These are phyloP conservation scores for Nadsonia fulvescens DNA, from an alignment of 805 yeast species.

Conservation along the genomic window DNA sequence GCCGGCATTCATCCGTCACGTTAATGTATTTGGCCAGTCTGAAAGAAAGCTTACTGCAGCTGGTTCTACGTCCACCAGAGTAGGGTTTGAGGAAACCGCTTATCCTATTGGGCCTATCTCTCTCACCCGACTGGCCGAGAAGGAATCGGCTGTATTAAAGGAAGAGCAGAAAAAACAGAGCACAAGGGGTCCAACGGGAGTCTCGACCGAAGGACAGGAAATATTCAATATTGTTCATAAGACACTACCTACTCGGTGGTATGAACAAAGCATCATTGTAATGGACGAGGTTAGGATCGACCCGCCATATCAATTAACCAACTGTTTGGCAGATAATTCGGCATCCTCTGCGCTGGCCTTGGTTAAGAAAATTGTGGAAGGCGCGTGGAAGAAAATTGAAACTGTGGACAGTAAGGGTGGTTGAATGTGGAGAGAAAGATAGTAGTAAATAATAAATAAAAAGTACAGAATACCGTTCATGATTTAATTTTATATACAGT, in stretches of 20 bases:
- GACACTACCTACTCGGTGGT: constrained; percentile 30
- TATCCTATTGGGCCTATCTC: constrained; percentile 20
- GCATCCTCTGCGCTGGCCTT: constrained; percentile 20
- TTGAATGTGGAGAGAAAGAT: constrained; percentile 9
- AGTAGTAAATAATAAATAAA: background rate
- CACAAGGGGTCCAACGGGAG: constrained; percentile 22
- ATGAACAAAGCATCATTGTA: constrained; percentile 25
- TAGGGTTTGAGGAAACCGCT: constrained; percentile 18
- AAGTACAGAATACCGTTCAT: constrained; percentile 2
- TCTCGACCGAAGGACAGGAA: constrained; percentile 25
- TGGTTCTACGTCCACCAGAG: too few relatives aligned
- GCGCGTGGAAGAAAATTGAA: constrained; percentile 29
- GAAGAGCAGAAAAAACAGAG: constrained; percentile 12
- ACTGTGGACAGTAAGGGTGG: constrained; percentile 37
- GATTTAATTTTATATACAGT: background rate
- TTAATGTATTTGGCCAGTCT: too few relatives aligned
- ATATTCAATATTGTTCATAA: constrained; percentile 27
- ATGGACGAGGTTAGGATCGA: constrained; percentile 28
- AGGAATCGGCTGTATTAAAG: constrained; percentile 14
- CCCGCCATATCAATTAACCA: constrained; percentile 25
- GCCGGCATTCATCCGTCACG: too few relatives aligned
- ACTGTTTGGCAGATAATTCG: constrained; percentile 16
- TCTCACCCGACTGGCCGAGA: constrained; percentile 14
- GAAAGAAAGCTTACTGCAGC: too few relatives aligned
- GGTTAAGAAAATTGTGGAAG: constrained; percentile 32